Base-by-base conservation (phyloP, 2,329 filamentous ascomycete genomes). In the Amphichorda felina region DNA sequence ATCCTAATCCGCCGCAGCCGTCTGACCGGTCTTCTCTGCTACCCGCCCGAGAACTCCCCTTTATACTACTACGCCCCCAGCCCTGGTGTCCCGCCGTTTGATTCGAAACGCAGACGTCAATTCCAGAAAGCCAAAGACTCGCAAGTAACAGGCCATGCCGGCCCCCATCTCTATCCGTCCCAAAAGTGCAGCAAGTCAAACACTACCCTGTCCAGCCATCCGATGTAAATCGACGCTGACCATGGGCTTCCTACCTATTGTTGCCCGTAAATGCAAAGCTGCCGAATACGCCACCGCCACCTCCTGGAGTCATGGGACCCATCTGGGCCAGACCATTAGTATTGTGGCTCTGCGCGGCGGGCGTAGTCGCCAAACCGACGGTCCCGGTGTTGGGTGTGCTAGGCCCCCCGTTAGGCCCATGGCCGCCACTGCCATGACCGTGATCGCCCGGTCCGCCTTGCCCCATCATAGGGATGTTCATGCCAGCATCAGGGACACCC, bases 241-340 rank as follows among this genome's bases (percentile, higher is more conserved):
- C n/a, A n/a, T n/a, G n/a, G n/a, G n/a, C n/a, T 10, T 24, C 40
- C 47, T 50, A 60, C 45, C 57, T 56, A 46, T 50, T 54, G 38
- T 48, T 50, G 39, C 59, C 61, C 25, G 54, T 59, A 57, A 73
- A 72, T 40, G 68, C 64, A 59, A 89, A 89, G 52, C 68, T 73
- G 33, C 84, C 84, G 63, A 89, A 87, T 17, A 79, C 75, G 35
- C 82, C 81, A 18, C 78, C 78, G 3, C 76, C 76, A 15, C 76
- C 80, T 18, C 84, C 82, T 1, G 85, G 85, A 7, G 85, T 91
- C 70, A 87, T 78, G 25, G 81, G 73, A 3, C 79, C 80, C 54
- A 80, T 75, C 35, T 69, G 65, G 19, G 51, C 57, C 50, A 67
- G 59, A 35, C 63, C 72, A 50, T 68, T 79, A 43, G 64, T 72